Evolutionary conservation across 108 stramenopile genomes (phyloP), one percentile per base, ranked within the genome.

Genomic region (Thalassiosira profunda): DNA sequence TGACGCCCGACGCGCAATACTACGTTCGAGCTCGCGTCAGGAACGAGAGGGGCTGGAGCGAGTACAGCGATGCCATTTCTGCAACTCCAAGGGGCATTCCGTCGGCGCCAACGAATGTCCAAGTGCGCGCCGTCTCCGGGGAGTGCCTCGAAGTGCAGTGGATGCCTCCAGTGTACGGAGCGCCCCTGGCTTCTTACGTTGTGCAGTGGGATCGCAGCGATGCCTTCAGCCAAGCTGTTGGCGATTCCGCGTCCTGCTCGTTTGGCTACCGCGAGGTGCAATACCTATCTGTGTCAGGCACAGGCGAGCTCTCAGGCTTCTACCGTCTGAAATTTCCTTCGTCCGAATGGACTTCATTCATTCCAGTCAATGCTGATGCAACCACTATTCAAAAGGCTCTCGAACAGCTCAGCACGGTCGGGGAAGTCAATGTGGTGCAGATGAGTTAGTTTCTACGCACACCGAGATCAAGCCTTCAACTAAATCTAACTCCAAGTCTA

Each of bases 151-250:
- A 82, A 63, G 84, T 91, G 20, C 54, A 53, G 42, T 95, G 85
- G 26, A 49, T 66, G 24, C 86, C 91, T 30, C 80, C 88, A 0
- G 47, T 67, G 11, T 82, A 73, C 45, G 84, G 74, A 9, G 82
- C 76, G 21, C 48, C 67, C 23, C 72, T 95, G 38, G 37, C 44
- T 14, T 70, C 83, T 12, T 95, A 89, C 58, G 44, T 63, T 24
- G 64, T 95, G 15, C 86, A 95, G 67, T 93, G 88, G 86, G 93
- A 95, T 67, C 66, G 78, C 14, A 60, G 42, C 17, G 44, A 57
- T 30, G 35, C 31, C 3, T 93, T 95, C 60, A 20, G 36, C 15
- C 51, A 63, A 24, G 85, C 76, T 25, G 61, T 51, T 24, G 42
- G 38, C 18, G 62, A 44, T 33, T 37, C 61, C 1, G 79, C 86